phyloP scores from a whole-genome alignment of 139 green algal genomes.

The Chlorella sp. region DNA sequence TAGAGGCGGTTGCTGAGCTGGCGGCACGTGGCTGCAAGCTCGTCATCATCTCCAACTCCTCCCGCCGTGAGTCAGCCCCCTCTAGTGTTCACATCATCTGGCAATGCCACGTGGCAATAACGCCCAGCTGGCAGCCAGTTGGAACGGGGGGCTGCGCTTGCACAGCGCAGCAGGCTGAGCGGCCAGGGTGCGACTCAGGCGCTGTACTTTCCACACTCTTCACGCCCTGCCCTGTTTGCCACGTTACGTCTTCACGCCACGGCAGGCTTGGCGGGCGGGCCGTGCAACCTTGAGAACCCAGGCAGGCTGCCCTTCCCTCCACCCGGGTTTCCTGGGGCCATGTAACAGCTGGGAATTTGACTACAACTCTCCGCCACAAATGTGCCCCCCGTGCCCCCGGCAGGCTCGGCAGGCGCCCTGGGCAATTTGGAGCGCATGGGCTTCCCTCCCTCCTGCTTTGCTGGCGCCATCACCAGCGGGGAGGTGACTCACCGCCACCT shows the following conservation, averaged over 20 bases:
- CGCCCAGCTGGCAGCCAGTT: neutral
- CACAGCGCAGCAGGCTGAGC: neutral
- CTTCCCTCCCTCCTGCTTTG: slow-evolving; percentile 77
- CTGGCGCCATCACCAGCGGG: slow-evolving; percentile 54
- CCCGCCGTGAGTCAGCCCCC: slow-evolving; percentile 46
- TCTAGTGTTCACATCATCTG: too few species aligned
- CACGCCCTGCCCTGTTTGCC: too few species aligned
- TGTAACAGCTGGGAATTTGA: too few species aligned
- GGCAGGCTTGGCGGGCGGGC: too few species aligned
- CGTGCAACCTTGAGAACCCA: too few species aligned
- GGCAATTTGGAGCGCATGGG: slow-evolving; percentile 82
- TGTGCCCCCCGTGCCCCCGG: neutral
- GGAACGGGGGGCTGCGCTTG: neutral
- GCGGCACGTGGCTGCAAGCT: slow-evolving; percentile 57
- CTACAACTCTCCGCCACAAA: neutral
- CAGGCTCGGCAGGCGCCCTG: slow-evolving; percentile 68
- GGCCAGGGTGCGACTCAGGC: too few species aligned
- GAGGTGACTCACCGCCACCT: slow-evolving; percentile 80
- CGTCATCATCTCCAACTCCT: slow-evolving; percentile 88
- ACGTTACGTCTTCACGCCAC: too few species aligned
- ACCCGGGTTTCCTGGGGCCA: too few species aligned
- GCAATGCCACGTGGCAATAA: neutral
- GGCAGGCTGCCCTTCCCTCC: too few species aligned
- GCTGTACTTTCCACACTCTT: neutral
- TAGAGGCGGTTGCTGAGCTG: slow-evolving; percentile 69